phyloP scores from a whole-genome alignment of 192 early-diverging fungal species.

The Haplosporangium gracile region DNA sequence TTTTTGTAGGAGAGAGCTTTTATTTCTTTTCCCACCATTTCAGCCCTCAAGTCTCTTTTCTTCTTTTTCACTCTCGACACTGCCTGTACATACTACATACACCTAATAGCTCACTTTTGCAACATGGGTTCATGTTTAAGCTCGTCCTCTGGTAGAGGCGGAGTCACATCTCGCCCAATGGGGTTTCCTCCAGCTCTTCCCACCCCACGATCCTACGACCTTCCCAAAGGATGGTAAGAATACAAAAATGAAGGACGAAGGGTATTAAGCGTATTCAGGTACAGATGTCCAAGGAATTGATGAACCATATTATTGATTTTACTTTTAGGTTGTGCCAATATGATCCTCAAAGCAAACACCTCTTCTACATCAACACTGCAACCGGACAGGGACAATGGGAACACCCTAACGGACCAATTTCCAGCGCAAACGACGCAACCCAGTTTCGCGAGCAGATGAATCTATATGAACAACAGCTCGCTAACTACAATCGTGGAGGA shows the following conservation, averaged over 20 bases:
- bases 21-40: not conserved
- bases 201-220: slow-evolving; percentile 26
- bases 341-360: slow-evolving; percentile 18
- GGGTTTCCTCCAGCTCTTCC: slow-evolving; percentile 16
- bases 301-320: not conserved
- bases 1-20: not conserved
- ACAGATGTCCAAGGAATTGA: not conserved
- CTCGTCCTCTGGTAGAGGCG: not conserved
- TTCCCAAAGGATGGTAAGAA: slow-evolving; percentile 41
- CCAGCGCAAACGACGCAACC: slow-evolving; percentile 13
- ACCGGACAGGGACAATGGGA: slow-evolving; percentile 35
- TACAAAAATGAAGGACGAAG: no score
- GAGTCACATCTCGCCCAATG: not conserved
- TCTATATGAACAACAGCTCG: slow-evolving; percentile 14
- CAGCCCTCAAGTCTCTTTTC: not conserved
- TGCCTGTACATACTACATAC: not conserved
- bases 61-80: not conserved
- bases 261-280: no score
- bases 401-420: slow-evolving; percentile 19
- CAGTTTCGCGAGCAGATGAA: slow-evolving; percentile 31
- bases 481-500: slow-evolving; percentile 1
- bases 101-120: not conserved
- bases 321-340: slow-evolving; percentile 37
- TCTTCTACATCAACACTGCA: slow-evolving; percentile 34
- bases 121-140: slow-evolving; percentile 19